Evolutionary conservation across 2,329 filamentous ascomycete species (phyloP), one percentile per base, ranked within the genome.

Genomic region (Fusarium chuoi): DNA sequence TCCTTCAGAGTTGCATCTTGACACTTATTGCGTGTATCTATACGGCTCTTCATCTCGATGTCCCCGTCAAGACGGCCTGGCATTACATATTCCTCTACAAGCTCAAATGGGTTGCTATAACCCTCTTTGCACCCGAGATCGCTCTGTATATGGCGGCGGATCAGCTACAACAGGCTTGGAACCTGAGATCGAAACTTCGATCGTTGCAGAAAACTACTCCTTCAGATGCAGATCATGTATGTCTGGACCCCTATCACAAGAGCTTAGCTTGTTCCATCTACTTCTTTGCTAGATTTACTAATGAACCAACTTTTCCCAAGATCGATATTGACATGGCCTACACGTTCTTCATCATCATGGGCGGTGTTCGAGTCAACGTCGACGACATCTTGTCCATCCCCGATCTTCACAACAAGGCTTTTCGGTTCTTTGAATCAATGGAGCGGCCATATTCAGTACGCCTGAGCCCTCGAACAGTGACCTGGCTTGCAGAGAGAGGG

Each of bases 21-120:
- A 82, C 82, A 5, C 70, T 84, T 1, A 57, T 78, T 7, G 74
- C 82, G 1, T 84, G 81, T 68, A 79, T 83, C 12, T 84, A 80
- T 69, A 79, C 80, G 8, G 81, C 81, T 4, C 61, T 85, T 7
- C 82, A 84, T 61, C 73, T 84, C 8, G 83, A 84, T 46, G 75
- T 85, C n/a, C 80, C 80, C 3, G 20, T 49, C 45, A 46, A 60
- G 48, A 61, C 58, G 3, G 24, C 61, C 20, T 58, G 59, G 59
- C 49, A 73, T 28, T 30, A 57, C 15, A 13, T 66, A 15, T 17
- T 73, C 4, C 24, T 54, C 12, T 65, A 65, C 15, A 80, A 81
- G 64, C 20, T 76, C 9, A 68, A 68, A 48, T 83, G 81, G 82
- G 74, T 79, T 15, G 10, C 79, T 1, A 61, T 80, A 1, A 78